phyloP scores from a whole-genome alignment of 2,329 filamentous ascomycete genomes.

The Diaporthe ampelina region DNA sequence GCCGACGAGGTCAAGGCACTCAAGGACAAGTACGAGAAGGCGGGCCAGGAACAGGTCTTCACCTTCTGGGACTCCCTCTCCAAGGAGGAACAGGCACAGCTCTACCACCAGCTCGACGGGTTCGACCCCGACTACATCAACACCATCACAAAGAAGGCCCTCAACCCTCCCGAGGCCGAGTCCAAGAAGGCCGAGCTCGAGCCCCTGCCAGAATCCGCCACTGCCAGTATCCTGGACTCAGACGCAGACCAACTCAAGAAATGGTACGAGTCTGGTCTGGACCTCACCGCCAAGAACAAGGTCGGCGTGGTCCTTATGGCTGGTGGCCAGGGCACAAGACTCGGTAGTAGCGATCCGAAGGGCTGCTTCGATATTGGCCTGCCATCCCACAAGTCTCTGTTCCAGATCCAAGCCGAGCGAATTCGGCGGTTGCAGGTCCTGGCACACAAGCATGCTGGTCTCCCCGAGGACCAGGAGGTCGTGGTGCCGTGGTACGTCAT shows the following conservation, averaged over 20 bases:
- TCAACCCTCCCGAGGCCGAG: slow-evolving; percentile 79
- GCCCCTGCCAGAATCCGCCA: slow-evolving; percentile 88
- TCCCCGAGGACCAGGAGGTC: slow-evolving; percentile 62
- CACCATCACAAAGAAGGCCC: slow-evolving; percentile 83
- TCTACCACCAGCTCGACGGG: slow-evolving; percentile 84
- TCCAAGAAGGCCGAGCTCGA: slow-evolving; percentile 74
- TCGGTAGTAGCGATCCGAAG: slow-evolving; percentile 96
- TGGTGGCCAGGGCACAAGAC: slow-evolving; percentile 93
- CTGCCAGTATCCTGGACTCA: slow-evolving; percentile 93
- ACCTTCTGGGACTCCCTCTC: slow-evolving; percentile 88
- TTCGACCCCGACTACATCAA: slow-evolving; percentile 93
- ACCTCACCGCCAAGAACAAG: slow-evolving; percentile 82
- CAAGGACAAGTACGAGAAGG: slow-evolving; percentile 79
- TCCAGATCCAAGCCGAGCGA: slow-evolving; percentile 97
- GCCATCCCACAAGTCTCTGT: slow-evolving; percentile 92
- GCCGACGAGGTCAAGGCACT: slow-evolving; percentile 77
- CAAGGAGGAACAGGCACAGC: slow-evolving; percentile 78
- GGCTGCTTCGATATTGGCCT: slow-evolving; percentile 98
- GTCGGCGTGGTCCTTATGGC: slow-evolving; percentile 95
- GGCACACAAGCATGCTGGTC: slow-evolving; percentile 77
- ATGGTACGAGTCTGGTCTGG: slow-evolving; percentile 89
- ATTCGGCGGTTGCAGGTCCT: slow-evolving; percentile 89
- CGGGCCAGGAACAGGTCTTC: slow-evolving; percentile 86
- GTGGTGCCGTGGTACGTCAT: slow-evolving; percentile 98
- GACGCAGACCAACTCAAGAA: slow-evolving; percentile 80